A percentile compares a stretch with the other conserved stretches of the same genome.
phyloP scores from a whole-genome alignment of 2,329 filamentous ascomycete species.

The Xylariales sp. region DNA sequence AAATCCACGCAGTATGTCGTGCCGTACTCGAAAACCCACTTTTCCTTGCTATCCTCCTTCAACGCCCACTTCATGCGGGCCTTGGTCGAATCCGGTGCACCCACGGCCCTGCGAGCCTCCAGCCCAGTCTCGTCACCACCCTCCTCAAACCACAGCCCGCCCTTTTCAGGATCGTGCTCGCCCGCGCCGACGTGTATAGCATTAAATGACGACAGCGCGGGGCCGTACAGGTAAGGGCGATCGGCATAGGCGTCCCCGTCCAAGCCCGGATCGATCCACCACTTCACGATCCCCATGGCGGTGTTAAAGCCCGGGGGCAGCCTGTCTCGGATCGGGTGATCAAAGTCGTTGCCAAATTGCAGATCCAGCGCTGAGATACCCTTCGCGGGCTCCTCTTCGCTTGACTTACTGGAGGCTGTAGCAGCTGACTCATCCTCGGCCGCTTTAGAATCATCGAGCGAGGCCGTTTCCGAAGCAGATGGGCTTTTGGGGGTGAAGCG shows the following conservation, averaged over 20 bases:
- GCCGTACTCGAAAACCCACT: slow-evolving; percentile 52
- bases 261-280: slow-evolving; percentile 86
- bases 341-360: slow-evolving; percentile 94
- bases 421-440: slow-evolving; percentile 10
- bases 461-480: slow-evolving; percentile 3
- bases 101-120: slow-evolving; percentile 36
- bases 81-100: slow-evolving; percentile 48
- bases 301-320: slow-evolving; percentile 83
- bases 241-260: slow-evolving; percentile 90
- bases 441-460: background rate
- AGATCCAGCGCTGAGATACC: slow-evolving; percentile 67
- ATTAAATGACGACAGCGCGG: slow-evolving; percentile 77
- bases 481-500: slow-evolving; percentile 66
- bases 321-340: slow-evolving; percentile 79
- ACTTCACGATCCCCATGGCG: slow-evolving; percentile 80
- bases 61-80: slow-evolving; percentile 58
- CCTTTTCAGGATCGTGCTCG: slow-evolving; percentile 40
- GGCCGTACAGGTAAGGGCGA: slow-evolving; percentile 79
- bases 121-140: slow-evolving; percentile 57
- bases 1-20: slow-evolving; percentile 60
- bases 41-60: slow-evolving; percentile 39
- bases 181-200: slow-evolving; percentile 61
- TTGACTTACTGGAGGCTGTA: too few relatives aligned
- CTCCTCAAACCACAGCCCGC: slow-evolving; percentile 58
- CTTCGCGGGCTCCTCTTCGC: slow-evolving; percentile 20